Evolutionary conservation across 2,329 filamentous ascomycete species (phyloP).

Genomic region (Colletotrichum sp.): DNA sequence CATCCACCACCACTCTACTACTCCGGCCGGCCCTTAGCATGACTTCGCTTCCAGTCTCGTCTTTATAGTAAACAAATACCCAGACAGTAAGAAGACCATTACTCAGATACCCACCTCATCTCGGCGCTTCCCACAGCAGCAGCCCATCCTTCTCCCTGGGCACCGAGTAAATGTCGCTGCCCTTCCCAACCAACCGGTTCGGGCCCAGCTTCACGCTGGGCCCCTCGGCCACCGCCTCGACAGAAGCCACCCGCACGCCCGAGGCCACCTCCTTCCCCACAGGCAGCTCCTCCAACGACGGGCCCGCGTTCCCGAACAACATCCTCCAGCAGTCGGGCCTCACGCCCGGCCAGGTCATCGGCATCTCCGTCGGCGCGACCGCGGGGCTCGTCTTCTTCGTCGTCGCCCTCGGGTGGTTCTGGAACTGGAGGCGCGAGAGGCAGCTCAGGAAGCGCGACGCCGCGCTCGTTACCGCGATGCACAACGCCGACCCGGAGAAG

Average conservation of each 20-base stretch:
- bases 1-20: not conserved
- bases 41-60: not conserved
- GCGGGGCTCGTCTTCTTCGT: conserved; percentile 14
- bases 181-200: conserved; percentile 16
- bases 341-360: conserved; percentile 14
- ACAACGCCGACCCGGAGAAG: conserved; percentile 11
- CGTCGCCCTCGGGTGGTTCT: conserved; percentile 17
- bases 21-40: not conserved
- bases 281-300: not conserved
- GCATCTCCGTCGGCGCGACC: conserved; percentile 16
- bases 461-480: conserved; percentile 1
- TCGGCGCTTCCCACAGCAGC: not conserved
- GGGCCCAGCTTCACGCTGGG: conserved; percentile 13
- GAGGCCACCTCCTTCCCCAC: not conserved
- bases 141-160: not conserved
- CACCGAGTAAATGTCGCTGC: not conserved
- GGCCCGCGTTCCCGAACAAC: conserved; percentile 10
- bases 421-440: conserved; percentile 9
- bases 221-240: not conserved
- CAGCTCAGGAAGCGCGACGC: not conserved
- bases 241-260: not conserved
- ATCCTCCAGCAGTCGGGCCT: conserved; percentile 18
- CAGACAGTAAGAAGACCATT: not conserved
- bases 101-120: not conserved
- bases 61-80: not conserved